Evolutionary conservation across 2,329 filamentous ascomycete species (phyloP), one percentile per base, ranked within the genome.

Genomic region (Seiridium cupressi): DNA sequence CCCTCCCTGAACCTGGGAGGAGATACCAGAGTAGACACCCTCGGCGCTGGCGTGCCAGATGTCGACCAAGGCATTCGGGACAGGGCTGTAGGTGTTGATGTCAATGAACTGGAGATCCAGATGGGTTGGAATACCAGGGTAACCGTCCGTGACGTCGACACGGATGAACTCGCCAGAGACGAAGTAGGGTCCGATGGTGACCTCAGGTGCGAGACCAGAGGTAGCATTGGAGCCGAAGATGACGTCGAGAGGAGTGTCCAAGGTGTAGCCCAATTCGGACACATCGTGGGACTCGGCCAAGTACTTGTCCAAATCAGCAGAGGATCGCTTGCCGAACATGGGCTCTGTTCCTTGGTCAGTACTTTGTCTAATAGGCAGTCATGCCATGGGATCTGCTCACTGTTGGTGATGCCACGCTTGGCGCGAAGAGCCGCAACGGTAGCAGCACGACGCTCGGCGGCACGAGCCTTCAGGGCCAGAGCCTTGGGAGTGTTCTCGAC

Each of bases 81-180:
- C 65, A 3, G 74, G 66, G 44, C 64, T 60, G 65, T 73, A 77
- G 59, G 66, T 75, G 55, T 69, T 70, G 46, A 72, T 67, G 64
- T 78, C 74, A 32, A 77, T 66, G 61, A 76, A 70, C 60, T 78
- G 74, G 26, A 77, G 57, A 57, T 78, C 76, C 18, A 78, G 68
- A 62, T 75, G 74, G 11, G 78, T 51, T 1, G 72, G 70, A 1
- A 79, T 69, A 56, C 76, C 76, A 0, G 60, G 54, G 59, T 76
- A 65, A 48, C 66, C 70, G n/a, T 78, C 76, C 18, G 70, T 72
- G 58, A 77, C 66, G 60, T 78, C 72, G 46, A 56, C 59, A 65
- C 75, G 68, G 59, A 77, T 75, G 18, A 74, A 63, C 65, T 72
- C 70, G 31, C 75, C 74, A 32, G 68, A 68, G 46, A 78, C 72